Percentiles rank a stretch among this genome's conserved stretches.
phyloP scores from a whole-genome alignment of 1,284 basidiomycete genomes.

The Fomitiporia mediterranea region DNA sequence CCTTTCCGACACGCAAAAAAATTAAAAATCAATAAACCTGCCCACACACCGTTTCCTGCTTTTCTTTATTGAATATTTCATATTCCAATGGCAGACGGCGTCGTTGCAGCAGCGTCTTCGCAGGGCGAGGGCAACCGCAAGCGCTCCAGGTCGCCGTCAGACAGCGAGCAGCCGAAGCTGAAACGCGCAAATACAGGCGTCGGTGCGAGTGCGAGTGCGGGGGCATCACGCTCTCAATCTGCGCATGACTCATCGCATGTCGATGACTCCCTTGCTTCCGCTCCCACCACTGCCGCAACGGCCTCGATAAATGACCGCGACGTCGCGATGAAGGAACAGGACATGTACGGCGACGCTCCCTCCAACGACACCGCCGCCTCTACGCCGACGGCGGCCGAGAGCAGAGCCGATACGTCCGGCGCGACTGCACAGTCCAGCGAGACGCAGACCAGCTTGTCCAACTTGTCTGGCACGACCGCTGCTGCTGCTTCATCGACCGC shows the following conservation, averaged over 20 bases:
- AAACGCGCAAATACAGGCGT: conserved; percentile 80
- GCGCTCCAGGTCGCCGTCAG: conserved; percentile 80
- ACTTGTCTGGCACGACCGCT: conserved; percentile 23
- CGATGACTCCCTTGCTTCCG: conserved; percentile 28
- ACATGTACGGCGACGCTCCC: conserved; percentile 34
- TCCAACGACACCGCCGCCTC: conserved; percentile 54
- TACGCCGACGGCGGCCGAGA: conserved; percentile 42
- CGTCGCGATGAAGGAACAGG: conserved; percentile 49
- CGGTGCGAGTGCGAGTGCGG: conserved; percentile 40
- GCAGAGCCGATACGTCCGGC: conserved; percentile 29
- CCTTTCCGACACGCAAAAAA: conserved; percentile 18
- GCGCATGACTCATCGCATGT: conserved; percentile 22
- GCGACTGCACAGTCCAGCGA: conserved; percentile 20
- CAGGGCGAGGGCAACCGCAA: conserved; percentile 64
- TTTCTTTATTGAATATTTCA: conserved; percentile 18
- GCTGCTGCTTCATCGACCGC: conserved; percentile 34
- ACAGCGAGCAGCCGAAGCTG: conserved; percentile 71
- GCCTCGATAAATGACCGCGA: conserved; percentile 35
- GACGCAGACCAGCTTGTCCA: conserved; percentile 23
- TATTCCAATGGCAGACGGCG: conserved; percentile 30
- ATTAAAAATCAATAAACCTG: not conserved
- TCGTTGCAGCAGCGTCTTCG: conserved; percentile 69
- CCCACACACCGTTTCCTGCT: conserved; percentile 4
- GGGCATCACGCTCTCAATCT: conserved; percentile 11
- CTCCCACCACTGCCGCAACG: conserved; percentile 39